phyloP scores from a whole-genome alignment of 345 rosid species.

The Melaleuca quinquenervia region DNA sequence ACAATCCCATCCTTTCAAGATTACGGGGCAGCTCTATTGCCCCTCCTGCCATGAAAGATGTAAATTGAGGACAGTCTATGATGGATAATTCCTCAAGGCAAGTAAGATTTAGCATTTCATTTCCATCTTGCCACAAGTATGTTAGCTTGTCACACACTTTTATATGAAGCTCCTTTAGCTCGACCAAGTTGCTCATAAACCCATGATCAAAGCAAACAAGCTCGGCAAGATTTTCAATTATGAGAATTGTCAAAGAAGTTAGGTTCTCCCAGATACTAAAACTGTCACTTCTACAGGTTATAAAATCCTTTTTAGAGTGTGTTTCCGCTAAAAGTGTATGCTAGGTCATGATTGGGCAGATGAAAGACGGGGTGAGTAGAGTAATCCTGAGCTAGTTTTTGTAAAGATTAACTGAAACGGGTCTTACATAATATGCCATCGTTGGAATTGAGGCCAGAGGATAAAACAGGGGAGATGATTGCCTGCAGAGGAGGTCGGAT shows the following conservation, averaged over 20 bases:
- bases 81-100: neutral
- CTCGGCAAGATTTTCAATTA: neutral
- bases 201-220: neutral
- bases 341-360: slow-evolving; percentile 57
- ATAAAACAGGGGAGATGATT: neutral
- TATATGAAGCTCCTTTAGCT: neutral
- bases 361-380: no score
- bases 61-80: neutral
- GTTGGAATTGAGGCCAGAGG: no score
- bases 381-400: no score
- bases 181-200: neutral
- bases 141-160: neutral
- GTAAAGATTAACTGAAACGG: no score
- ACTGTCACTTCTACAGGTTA: slow-evolving; percentile 48
- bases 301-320: slow-evolving; percentile 41
- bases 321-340: slow-evolving; percentile 58
- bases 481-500: no score
- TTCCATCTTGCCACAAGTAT: neutral
- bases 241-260: neutral
- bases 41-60: neutral
- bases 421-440: no score
- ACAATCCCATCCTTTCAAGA: neutral
- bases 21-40: neutral
- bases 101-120: neutral
- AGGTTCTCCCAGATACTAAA: neutral